Base-by-base conservation (phyloP, 352 stramenopile genomes). In the Blastocystis sp. region DNA sequence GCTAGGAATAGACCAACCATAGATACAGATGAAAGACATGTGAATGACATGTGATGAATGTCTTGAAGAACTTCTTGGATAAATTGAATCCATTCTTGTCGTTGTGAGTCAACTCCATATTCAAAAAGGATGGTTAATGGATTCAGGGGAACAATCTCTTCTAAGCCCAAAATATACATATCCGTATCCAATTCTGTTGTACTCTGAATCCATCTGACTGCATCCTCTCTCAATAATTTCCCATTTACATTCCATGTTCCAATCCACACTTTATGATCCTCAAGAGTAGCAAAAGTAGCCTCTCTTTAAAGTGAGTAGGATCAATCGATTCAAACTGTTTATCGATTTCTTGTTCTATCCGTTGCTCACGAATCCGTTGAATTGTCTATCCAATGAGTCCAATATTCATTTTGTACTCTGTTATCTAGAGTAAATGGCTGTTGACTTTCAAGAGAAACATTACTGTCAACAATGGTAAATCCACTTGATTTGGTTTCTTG, bases 241-340 rank as follows among this genome's bases (percentile, higher is more conserved):
- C 73, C 73, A 42, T 48, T 68, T 27, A 84, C 73, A 44, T 84
- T 84, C 73, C 73, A 84, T 13, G 73, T 84, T 66, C 73, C 73
- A 66, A 84, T 27, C 73, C 73, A 84, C 51, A 84, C 24, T 33
- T 64, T 68, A 51, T 56, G 30, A 2, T 78, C 44, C 13, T 78
- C 66, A 27, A 30, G 27, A 78, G 35, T 56, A 24, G 35, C 33
- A 51, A 56, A 78, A 0, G 62, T n/a, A 30, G 66, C 35, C 30
- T 51, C 66, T 58, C 66, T 51, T 22, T 57, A 56, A 13, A 62
- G 27, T 62, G 15, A n/a, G 27, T 33, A 3, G 3, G 6, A 2
- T 33, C 19, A 33, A 3, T 5, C 6, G 56, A 62, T 62, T 33
- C 3, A 33, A 17, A 62, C 56, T n/a, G 27, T 62, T 62, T 62